phyloP scores from a whole-genome alignment of 495 filamentous ascomycete species.

The Penicillium fimorum region DNA sequence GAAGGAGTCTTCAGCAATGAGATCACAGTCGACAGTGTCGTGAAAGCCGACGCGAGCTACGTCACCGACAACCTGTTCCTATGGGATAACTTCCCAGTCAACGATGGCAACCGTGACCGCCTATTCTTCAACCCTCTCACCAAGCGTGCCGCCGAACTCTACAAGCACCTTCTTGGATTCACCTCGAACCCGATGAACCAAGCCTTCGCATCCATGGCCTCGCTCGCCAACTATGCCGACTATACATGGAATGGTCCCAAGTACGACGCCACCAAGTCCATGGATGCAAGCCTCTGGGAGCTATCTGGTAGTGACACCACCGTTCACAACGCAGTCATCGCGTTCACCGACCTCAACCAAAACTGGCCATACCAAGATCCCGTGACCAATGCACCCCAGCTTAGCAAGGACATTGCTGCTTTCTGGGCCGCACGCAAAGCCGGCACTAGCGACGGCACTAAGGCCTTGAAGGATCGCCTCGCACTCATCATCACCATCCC shows the following conservation, averaged over 20 bases:
- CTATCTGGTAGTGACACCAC: slow-evolving; percentile 7
- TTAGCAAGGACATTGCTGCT: slow-evolving; percentile 10
- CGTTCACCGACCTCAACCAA: slow-evolving; percentile 17
- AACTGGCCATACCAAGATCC: slow-evolving; percentile 19
- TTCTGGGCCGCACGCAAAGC: slow-evolving; percentile 13
- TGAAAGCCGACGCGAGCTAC: slow-evolving; percentile 12
- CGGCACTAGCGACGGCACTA: background rate
- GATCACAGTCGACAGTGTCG: slow-evolving; percentile 17
- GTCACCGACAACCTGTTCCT: slow-evolving; percentile 17
- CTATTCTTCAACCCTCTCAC: slow-evolving; percentile 20
- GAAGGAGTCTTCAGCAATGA: slow-evolving; percentile 21
- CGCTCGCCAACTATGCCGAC: slow-evolving; percentile 17
- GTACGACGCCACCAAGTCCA: slow-evolving; percentile 14
- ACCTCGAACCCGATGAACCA: slow-evolving; percentile 20
- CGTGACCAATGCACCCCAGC: slow-evolving; percentile 6
- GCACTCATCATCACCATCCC: slow-evolving; percentile 8
- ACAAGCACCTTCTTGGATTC: slow-evolving; percentile 18
- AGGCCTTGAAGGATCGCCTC: slow-evolving; percentile 7
- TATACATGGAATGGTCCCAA: slow-evolving; percentile 17
- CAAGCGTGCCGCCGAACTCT: slow-evolving; percentile 11
- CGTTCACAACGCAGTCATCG: slow-evolving; percentile 12
- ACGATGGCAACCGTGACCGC: slow-evolving; percentile 16
- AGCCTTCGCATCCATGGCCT: slow-evolving; percentile 16
- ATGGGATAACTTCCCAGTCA: slow-evolving; percentile 22
- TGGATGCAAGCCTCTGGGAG: slow-evolving; percentile 11